phyloP scores from a whole-genome alignment of 164 flowering plant genomes.

The Magnolia changhungtana region DNA sequence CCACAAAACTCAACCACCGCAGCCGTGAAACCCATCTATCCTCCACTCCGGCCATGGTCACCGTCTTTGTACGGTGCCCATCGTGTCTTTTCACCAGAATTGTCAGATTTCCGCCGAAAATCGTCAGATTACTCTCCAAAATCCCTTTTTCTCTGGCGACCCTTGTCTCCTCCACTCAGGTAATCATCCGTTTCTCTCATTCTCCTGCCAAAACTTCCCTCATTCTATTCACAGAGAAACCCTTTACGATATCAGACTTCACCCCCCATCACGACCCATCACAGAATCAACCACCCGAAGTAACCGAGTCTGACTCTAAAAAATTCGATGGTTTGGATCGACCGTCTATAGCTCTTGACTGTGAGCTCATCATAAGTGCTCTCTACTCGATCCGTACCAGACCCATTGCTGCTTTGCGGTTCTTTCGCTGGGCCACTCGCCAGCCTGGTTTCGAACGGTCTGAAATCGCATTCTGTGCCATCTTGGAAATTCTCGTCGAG shows the following conservation, averaged over 20 bases:
- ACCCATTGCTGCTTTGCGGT: slow-evolving; percentile 44
- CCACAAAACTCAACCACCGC: too few species aligned
- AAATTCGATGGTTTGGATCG: slow-evolving; percentile 22
- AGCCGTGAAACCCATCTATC: too few species aligned
- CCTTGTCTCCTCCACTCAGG: background rate
- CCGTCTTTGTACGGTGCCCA: background rate
- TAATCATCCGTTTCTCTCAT: background rate
- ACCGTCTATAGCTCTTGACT: slow-evolving; percentile 26
- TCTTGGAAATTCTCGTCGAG: slow-evolving; percentile 44
- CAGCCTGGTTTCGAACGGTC: slow-evolving; percentile 43
- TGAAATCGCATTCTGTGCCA: slow-evolving; percentile 28
- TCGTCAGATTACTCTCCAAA: background rate
- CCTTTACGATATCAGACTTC: background rate
- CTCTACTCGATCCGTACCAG: slow-evolving; percentile 21
- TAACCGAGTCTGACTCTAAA: slow-evolving; percentile 24
- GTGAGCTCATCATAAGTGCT: slow-evolving; percentile 27
- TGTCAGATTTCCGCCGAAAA: background rate
- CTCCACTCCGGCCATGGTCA: background rate
- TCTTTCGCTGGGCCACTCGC: slow-evolving; percentile 52
- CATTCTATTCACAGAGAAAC: slow-evolving; percentile 3
- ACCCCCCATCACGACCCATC: background rate
- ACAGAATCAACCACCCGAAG: background rate
- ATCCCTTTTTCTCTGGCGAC: background rate
- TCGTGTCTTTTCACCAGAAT: background rate
- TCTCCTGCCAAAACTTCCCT: background rate